phyloP scores from a whole-genome alignment of 768 basidiomycete species.

The Boletales sp. region DNA sequence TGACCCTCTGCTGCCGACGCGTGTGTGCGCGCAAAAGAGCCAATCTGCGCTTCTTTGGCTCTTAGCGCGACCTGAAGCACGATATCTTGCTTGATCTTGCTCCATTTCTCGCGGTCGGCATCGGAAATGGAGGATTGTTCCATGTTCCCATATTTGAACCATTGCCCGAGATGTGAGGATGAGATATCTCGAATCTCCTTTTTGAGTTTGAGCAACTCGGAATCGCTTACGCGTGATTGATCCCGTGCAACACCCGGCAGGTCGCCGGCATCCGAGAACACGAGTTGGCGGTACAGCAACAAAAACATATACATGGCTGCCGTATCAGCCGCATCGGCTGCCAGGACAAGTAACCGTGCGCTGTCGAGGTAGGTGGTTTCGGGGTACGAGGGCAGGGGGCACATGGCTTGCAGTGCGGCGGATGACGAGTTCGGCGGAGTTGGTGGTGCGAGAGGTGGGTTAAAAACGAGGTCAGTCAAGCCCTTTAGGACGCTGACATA shows the following conservation, averaged over 20 bases:
- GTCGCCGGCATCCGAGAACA: conserved; percentile 44
- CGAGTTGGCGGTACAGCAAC: conserved; percentile 74
- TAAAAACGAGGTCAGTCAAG: conserved; percentile 63
- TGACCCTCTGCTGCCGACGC: conserved; percentile 23
- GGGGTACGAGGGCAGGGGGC: conserved; percentile 48
- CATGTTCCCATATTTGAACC: conserved; percentile 40
- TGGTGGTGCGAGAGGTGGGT: conserved; percentile 42
- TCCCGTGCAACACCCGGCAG: conserved; percentile 25
- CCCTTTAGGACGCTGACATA: conserved; percentile 57
- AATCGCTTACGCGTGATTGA: conserved; percentile 43
- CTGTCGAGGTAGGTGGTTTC: conserved; percentile 83
- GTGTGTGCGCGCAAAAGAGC: conserved; percentile 22
- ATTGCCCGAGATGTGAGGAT: conserved; percentile 57
- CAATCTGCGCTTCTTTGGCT: conserved; percentile 45
- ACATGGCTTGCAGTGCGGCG: conserved; percentile 30
- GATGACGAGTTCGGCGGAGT: conserved; percentile 27
- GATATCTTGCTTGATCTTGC: conserved; percentile 56
- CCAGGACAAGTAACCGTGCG: conserved; percentile 60
- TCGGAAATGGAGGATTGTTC: conserved; percentile 24
- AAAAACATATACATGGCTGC: conserved; percentile 77
- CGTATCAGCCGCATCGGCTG: conserved; percentile 70
- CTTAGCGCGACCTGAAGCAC: conserved; percentile 74
- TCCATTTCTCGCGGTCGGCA: conserved; percentile 51
- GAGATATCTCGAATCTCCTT: conserved; percentile 69
- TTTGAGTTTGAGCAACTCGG: conserved; percentile 59